Evolutionary conservation across 2,329 filamentous ascomycete species (phyloP).

Genomic region (Epicoccum sorghinum): DNA sequence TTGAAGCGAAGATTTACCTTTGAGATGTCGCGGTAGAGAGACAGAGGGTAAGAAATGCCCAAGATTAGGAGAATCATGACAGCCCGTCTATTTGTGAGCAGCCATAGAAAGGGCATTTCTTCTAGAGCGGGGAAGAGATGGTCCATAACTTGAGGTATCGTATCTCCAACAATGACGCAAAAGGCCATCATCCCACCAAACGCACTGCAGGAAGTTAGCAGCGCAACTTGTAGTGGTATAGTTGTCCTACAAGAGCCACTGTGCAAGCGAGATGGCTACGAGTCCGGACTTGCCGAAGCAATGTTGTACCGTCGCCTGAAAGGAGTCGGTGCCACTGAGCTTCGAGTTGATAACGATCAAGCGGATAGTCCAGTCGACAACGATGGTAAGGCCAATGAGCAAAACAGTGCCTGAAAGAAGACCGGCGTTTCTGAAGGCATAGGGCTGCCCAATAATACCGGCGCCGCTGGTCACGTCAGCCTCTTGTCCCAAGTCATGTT

Average conservation of each 20-base stretch:
- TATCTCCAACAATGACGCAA: slow-evolving; percentile 95
- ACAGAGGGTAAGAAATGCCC: slow-evolving; percentile 87
- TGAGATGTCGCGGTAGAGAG: slow-evolving; percentile 93
- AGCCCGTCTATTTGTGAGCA: slow-evolving; percentile 79
- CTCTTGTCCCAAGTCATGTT: background rate
- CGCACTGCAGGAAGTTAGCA: slow-evolving; percentile 58
- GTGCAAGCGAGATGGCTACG: slow-evolving; percentile 86
- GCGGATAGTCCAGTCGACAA: slow-evolving; percentile 96
- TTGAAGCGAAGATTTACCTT: slow-evolving; percentile 59
- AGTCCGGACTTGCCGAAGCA: slow-evolving; percentile 90
- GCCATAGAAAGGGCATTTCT: slow-evolving; percentile 76
- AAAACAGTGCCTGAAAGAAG: slow-evolving; percentile 79
- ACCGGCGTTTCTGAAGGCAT: slow-evolving; percentile 93
- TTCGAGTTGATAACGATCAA: slow-evolving; percentile 98
- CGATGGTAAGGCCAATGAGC: slow-evolving; percentile 77
- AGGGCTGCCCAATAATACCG: slow-evolving; percentile 81
- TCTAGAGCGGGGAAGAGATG: slow-evolving; percentile 80
- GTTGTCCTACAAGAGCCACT: slow-evolving; percentile 80
- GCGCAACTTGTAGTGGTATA: background rate
- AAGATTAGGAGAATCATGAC: slow-evolving; percentile 89
- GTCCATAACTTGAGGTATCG: slow-evolving; percentile 85
- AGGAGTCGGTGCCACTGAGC: slow-evolving; percentile 89
- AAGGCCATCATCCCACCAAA: slow-evolving; percentile 99
- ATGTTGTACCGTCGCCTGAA: slow-evolving; percentile 93
- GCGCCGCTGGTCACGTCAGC: slow-evolving; percentile 56